Evolutionary conservation across 2,329 filamentous ascomycete species (phyloP).

Genomic region (Dactylellina haptotyla): DNA sequence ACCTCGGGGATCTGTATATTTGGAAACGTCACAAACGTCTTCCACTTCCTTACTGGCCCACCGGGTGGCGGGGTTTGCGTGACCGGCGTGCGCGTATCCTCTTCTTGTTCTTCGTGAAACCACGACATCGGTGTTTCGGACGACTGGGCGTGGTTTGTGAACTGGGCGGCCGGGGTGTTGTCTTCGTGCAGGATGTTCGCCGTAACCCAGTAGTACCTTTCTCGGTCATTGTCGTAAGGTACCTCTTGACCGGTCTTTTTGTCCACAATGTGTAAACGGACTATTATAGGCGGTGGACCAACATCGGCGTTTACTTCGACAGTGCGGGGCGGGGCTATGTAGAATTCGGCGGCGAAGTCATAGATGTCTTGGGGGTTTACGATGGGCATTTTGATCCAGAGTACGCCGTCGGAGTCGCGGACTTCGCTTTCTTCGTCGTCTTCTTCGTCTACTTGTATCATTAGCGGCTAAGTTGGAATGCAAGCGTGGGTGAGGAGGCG

Average conservation of each 20-base stretch:
- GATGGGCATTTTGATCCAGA: slow-evolving; percentile 51
- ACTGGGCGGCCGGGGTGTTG: slow-evolving; percentile 31
- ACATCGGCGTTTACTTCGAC: slow-evolving; percentile 48
- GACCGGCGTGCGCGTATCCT: slow-evolving; percentile 46
- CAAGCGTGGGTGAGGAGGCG: not conserved
- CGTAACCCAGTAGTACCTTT: slow-evolving; percentile 43
- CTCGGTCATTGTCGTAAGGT: slow-evolving; percentile 44
- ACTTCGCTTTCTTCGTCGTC: slow-evolving; percentile 36
- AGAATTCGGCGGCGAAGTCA: slow-evolving; percentile 51
- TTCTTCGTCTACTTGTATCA: slow-evolving; percentile 16
- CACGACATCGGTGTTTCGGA: slow-evolving; percentile 49
- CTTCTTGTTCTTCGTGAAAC: slow-evolving; percentile 52
- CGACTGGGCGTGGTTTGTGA: slow-evolving; percentile 35
- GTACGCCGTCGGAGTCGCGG: slow-evolving; percentile 34
- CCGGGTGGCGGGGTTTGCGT: slow-evolving; percentile 48
- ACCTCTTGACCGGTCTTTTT: slow-evolving; percentile 47
- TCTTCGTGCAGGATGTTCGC: slow-evolving; percentile 47
- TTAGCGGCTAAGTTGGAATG: not conserved
- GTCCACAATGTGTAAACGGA: slow-evolving; percentile 45
- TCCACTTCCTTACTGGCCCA: slow-evolving; percentile 44
- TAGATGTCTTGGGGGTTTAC: slow-evolving; percentile 39
- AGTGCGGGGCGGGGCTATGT: slow-evolving; percentile 37
- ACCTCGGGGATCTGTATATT: slow-evolving; percentile 42
- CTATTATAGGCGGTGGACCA: slow-evolving; percentile 47
- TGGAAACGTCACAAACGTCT: slow-evolving; percentile 48